Evolutionary conservation across 192 early-diverging fungal species (phyloP), one percentile per base, ranked within the genome.

Genomic region (Backusella psychrophila): DNA sequence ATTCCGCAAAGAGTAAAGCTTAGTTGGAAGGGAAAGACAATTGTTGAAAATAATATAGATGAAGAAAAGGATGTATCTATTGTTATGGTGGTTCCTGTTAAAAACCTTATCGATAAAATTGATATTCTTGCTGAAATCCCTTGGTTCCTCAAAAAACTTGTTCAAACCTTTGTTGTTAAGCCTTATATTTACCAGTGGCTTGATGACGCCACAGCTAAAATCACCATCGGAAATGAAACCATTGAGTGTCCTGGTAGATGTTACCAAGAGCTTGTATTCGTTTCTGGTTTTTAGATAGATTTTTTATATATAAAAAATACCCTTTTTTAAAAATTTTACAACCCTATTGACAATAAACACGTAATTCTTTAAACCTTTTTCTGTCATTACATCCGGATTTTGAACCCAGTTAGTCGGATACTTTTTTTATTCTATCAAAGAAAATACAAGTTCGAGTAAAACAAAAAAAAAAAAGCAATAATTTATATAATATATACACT

Each of bases 141-240:
- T 19, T 98, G 89, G 83, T 83, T 97, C 52, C 69, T 98, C 23
- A 89, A 93, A 49, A 95, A 93, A 77, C 78, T 97, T 63, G 93
- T 98, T 67, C 94, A 97, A 84, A 92, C 96, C 0, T 92, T 97
- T 75, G 92, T 98, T 35, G 96, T 95, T 38, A 94, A 94, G 74
- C 97, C 97, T 33, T 97, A 91, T 78, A 87, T 96, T 49, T 98
- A 96, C 83, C 95, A 98, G 83, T 97, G 96, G 91, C 90, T 93
- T 73, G 92, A 96, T 63, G 89, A 93, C 39, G 90, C 90, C 4
- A 84, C 81, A 4, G 91, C 92, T 49, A 85, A 89, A 69, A 84
- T 98, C 33, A 89, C 83, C 14, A 75, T 97, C 66, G 96, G 91
- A 26, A 88, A 90, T 36, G 88, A 90, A 42, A 85, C 83, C 49